Percentiles rank a stretch among this genome's conserved stretches.
Conservation (phyloP, 352 stramenopile species). For the Phytophthora multivora region DNA sequence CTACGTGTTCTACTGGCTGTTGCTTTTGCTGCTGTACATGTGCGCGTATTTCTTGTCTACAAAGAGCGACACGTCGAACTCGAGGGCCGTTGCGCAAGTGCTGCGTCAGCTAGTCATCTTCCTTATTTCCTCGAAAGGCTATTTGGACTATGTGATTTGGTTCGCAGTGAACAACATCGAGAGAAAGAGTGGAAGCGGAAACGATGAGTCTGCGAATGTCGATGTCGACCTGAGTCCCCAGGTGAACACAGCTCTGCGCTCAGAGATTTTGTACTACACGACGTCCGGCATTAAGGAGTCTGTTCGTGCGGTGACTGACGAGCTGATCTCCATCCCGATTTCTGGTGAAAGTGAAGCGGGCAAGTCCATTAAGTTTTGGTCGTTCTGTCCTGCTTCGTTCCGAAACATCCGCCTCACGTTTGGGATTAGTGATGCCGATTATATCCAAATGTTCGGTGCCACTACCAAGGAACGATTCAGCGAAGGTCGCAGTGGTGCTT, state of each 20-base stretch:
- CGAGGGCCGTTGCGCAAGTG: constrained; percentile 69
- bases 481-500: constrained; percentile 87
- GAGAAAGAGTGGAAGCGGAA: constrained; percentile 48
- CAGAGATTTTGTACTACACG: constrained; percentile 91
- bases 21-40: constrained; percentile 89
- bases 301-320: constrained; percentile 72
- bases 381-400: constrained; percentile 86
- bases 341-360: constrained; percentile 75
- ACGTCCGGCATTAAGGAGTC: constrained; percentile 90
- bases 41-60: constrained; percentile 89
- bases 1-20: constrained; percentile 90
- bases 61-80: constrained; percentile 62
- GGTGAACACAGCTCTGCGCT: constrained; percentile 87
- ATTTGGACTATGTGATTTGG: constrained; percentile 91
- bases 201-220: constrained; percentile 73
- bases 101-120: constrained; percentile 85
- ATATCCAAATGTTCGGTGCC: constrained; percentile 83
- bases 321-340: constrained; percentile 81
- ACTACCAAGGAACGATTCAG: constrained; percentile 91
- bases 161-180: constrained; percentile 91
- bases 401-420: constrained; percentile 83
- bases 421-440: constrained; percentile 83
- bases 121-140: constrained; percentile 83
- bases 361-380: constrained; percentile 90
- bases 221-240: constrained; percentile 88